A percentile compares a stretch with the other conserved stretches of the same genome.
These are phyloP conservation scores for Cardamine resedifolia DNA, from an alignment of 345 rosid genomes.

Conservation along the genomic window DNA sequence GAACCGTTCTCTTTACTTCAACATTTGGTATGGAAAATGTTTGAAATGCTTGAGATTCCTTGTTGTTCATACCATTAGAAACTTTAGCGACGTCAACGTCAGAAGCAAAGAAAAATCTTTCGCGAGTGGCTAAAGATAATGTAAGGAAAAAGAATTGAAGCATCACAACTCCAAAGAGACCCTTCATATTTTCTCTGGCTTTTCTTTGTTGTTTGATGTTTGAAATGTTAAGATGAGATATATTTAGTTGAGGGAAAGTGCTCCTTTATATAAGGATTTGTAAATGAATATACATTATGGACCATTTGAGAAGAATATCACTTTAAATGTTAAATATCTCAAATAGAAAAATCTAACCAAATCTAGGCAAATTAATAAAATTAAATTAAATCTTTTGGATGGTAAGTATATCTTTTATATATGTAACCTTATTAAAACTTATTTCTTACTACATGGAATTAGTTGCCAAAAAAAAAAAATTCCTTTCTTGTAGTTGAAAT, in stretches of 20 bases:
- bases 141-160: conserved; percentile 7
- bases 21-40: neutral
- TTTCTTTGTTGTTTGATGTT: neutral
- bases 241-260: neutral
- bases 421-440: neutral
- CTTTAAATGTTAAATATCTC: neutral
- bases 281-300: neutral
- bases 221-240: conserved; percentile 4
- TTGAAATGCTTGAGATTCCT: neutral
- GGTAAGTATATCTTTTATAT: neutral
- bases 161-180: neutral
- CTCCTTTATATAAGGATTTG: neutral
- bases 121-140: conserved; percentile 14
- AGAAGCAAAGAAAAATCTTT: neutral
- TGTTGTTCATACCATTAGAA: neutral
- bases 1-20: neutral
- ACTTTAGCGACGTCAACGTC: neutral
- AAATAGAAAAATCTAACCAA: neutral
- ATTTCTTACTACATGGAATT: no score
- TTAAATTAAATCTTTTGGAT: neutral
- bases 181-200: neutral
- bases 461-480: neutral
- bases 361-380: neutral
- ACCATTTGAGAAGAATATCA: neutral
- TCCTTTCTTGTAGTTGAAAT: no score